phyloP scores from a whole-genome alignment of 2,329 filamentous ascomycete species.

The Pezicula radicicola region DNA sequence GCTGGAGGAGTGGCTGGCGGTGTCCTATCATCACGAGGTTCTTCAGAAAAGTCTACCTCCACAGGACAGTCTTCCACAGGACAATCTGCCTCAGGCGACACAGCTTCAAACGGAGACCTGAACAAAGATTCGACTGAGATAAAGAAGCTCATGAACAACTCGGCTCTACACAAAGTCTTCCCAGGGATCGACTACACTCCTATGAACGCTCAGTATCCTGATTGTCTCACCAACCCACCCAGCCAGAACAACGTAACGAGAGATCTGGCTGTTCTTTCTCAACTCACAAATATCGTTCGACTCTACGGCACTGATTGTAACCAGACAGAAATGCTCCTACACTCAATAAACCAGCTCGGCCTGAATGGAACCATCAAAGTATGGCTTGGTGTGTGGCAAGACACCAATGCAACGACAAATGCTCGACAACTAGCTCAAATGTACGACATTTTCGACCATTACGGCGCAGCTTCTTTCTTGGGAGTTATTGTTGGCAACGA shows the following conservation, averaged over 20 bases:
- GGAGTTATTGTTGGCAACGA: constrained; percentile 82
- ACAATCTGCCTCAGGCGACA: constrained; percentile 57
- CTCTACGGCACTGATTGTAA: constrained; percentile 97
- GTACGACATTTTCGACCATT: constrained; percentile 75
- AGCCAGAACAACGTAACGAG: constrained; percentile 94
- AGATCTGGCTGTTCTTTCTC: constrained; percentile 84
- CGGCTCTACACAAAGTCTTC: constrained; percentile 85
- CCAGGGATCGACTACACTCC: constrained; percentile 95
- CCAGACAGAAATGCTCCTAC: constrained; percentile 89
- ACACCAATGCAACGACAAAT: constrained; percentile 80
- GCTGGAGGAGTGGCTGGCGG: constrained; percentile 73
- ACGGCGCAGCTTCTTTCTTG: constrained; percentile 68
- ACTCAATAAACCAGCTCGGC: constrained; percentile 72
- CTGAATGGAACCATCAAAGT: constrained; percentile 74
- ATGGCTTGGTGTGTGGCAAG: constrained; percentile 94
- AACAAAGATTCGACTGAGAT: constrained; percentile 75
- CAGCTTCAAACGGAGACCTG: constrained; percentile 64
- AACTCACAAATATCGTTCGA: constrained; percentile 83
- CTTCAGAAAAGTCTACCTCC: constrained; percentile 15
- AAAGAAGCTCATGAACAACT: constrained; percentile 76
- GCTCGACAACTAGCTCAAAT: constrained; percentile 77
- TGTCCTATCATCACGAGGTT: constrained; percentile 56
- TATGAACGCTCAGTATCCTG: constrained; percentile 84
- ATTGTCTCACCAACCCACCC: constrained; percentile 72
- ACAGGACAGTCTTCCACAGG: too few relatives aligned